Percentiles rank a stretch among this genome's conserved stretches.
Conservation (phyloP, 495 filamentous ascomycete species). For the Penicillium pulvis region DNA sequence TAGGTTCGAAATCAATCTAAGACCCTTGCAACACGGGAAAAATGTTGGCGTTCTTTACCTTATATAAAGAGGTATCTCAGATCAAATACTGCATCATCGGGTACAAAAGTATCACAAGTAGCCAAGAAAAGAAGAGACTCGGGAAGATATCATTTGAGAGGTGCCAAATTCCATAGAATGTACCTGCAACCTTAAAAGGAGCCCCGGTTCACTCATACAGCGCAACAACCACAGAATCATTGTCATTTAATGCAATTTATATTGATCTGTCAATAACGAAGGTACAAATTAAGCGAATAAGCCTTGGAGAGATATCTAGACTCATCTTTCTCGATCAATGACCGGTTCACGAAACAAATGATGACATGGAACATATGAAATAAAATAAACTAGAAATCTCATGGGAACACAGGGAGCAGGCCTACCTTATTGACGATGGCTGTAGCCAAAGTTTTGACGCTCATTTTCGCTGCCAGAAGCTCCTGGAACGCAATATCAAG, state of each 20-base stretch:
- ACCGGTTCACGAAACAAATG: no score
- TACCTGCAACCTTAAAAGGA: no score
- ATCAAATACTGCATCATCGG: no score
- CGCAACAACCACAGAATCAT: background rate
- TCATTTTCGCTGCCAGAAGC: background rate
- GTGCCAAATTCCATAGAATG: no score
- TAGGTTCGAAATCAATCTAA: no score
- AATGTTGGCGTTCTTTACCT: no score
- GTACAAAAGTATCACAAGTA: no score
- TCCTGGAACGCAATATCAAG: background rate
- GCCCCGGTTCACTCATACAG: background rate
- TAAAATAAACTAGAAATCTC: background rate
- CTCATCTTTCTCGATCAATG: background rate
- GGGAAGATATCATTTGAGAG: no score
- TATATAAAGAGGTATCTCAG: no score
- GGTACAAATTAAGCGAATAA: background rate
- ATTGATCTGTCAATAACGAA: background rate
- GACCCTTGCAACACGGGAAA: no score
- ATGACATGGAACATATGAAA: background rate
- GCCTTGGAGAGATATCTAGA: background rate
- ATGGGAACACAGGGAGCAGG: background rate
- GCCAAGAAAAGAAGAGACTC: no score
- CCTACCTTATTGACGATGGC: background rate
- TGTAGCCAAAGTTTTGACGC: background rate
- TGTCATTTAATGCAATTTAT: background rate